Base-by-base conservation (phyloP, 306 rosid genomes). In the Rosa multiflora region DNA sequence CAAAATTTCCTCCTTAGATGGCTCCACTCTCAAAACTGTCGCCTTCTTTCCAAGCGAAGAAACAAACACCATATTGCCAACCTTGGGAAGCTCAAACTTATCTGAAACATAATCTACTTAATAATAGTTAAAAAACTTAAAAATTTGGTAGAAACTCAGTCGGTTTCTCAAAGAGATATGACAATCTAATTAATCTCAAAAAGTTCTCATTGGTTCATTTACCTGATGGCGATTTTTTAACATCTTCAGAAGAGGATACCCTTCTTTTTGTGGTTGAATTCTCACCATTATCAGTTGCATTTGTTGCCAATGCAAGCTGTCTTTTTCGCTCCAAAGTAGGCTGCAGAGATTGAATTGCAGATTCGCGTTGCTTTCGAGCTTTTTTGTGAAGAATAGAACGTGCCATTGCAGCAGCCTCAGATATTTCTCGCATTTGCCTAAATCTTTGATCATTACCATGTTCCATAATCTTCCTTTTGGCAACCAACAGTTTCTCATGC, bases 341-440 rank as follows among this genome's bases (percentile, higher is more conserved):
- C 76, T 86, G 87, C 63, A 75, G 76, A 66, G 81, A 62, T 74
- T 81, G 87, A 68, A 80, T 82, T 63, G 88, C 58, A 61, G 92
- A 91, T 67, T 84, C 85, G 67, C 86, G 93, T 18, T 69, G 78
- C 78, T 86, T 83, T 86, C 92, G 82, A 42, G 80, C 91, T 76
- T 85, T 95, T 83, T 85, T 88, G 88, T 93, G 96, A 86, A 95
- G 72, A 72, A 74, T 75, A 78, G 98, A 95, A 59, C 97, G 92
- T 76, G 98, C 89, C 86, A 71, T 86, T 62, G 91, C 84, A 52
- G 96, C 98, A 82, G 88, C 90, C 79, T 88, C 90, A 4, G 94
- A 82, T 76, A 93, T 84, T 73, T 88, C 87, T 85, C 82, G 85
- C 89, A 90, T 80, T 84, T 93, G 91, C 83, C 83, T 86, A 42